A percentile compares a stretch with the other conserved stretches of the same genome.
Conservation (phyloP, 345 rosid genomes). For the Camelina laxa region DNA sequence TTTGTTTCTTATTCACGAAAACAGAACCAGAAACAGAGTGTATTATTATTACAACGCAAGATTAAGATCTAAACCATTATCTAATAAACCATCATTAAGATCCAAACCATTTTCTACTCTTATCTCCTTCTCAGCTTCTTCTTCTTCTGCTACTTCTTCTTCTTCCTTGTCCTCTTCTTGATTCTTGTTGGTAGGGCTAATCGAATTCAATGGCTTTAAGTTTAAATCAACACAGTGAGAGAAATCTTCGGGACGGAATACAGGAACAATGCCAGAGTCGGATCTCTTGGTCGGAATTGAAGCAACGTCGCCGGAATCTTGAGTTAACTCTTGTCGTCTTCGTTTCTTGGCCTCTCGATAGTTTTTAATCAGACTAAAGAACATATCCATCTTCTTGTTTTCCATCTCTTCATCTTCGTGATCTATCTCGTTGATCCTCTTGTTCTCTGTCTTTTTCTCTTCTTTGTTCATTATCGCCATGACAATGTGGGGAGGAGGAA, state of each 20-base stretch:
- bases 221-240: slow-evolving; percentile 33
- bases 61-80: slow-evolving; percentile 42
- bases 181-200: slow-evolving; percentile 2
- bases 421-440: slow-evolving; percentile 27
- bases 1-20: background rate
- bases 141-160: background rate
- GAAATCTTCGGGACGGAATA: slow-evolving; percentile 35
- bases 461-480: slow-evolving; percentile 35
- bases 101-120: slow-evolving; percentile 19
- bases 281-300: slow-evolving; percentile 25
- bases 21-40: background rate
- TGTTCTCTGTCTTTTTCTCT: slow-evolving; percentile 22
- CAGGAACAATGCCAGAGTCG: slow-evolving; percentile 35
- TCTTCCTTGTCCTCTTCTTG: slow-evolving; percentile 8
- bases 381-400: slow-evolving; percentile 43
- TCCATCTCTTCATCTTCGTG: slow-evolving; percentile 38
- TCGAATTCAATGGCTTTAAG: slow-evolving; percentile 22
- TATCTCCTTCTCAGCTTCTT: background rate
- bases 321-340: slow-evolving; percentile 34
- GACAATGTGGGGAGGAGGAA: background rate
- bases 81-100: slow-evolving; percentile 26
- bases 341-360: slow-evolving; percentile 39
- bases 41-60: slow-evolving; percentile 38
- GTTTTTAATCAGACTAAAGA: slow-evolving; percentile 41
- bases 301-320: slow-evolving; percentile 40